Percentiles rank a stretch among this genome's conserved stretches.
These are phyloP conservation scores for Ophiobolus disseminans DNA, from an alignment of 2,329 filamentous ascomycete species.

Conservation along the genomic window DNA sequence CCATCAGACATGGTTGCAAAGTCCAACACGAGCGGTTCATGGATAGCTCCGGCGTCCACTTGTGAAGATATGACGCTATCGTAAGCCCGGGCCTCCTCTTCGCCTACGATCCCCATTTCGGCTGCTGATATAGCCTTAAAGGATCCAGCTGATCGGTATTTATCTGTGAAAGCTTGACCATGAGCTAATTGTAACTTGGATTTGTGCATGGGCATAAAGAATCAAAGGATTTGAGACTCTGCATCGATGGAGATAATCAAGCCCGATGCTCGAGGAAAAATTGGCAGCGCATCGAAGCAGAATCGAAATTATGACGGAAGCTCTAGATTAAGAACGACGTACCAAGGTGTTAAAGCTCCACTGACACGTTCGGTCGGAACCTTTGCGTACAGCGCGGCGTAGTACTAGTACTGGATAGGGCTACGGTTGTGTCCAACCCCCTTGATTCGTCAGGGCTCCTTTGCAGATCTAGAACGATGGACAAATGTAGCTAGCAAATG, in stretches of 20 bases:
- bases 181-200: constrained; percentile 42
- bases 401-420: background rate
- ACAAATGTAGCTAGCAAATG: background rate
- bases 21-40: constrained; percentile 43
- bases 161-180: constrained; percentile 34
- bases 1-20: constrained; percentile 35
- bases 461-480: background rate
- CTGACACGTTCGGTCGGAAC: background rate
- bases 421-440: constrained; percentile 1
- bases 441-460: background rate
- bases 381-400: background rate
- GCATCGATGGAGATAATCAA: constrained; percentile 1
- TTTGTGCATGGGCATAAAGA: constrained; percentile 37
- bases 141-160: constrained; percentile 25
- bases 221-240: background rate
- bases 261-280: constrained; percentile 5
- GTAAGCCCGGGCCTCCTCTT: constrained; percentile 22
- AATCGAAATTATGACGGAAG: constrained; percentile 8
- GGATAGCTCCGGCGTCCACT: constrained; percentile 25
- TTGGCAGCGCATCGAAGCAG: constrained; percentile 13
- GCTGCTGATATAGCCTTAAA: constrained; percentile 30
- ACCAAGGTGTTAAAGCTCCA: constrained; percentile 6
- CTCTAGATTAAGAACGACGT: constrained; percentile 18
- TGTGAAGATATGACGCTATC: constrained; percentile 40
- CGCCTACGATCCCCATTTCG: constrained; percentile 34